Evolutionary conservation across 192 early-diverging fungal species (phyloP).

Genomic region (Podila clonocystis): DNA sequence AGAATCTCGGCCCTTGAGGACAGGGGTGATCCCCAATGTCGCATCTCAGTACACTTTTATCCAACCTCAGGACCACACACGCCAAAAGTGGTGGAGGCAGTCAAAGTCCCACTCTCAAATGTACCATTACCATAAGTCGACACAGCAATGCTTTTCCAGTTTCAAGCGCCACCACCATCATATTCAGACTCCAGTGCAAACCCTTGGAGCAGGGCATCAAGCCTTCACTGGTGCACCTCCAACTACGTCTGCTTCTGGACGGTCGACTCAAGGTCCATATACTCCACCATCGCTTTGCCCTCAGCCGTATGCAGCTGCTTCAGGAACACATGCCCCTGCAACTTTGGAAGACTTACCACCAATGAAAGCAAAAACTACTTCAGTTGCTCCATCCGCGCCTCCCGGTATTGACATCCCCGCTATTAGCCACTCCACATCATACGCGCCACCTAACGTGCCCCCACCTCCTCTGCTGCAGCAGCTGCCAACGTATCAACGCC

Average conservation of each 20-base stretch:
- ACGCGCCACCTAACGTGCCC: constrained; percentile 8
- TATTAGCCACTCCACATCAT: not conserved
- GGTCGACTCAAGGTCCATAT: not conserved
- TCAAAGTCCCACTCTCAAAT: not conserved
- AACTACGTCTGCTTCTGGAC: not conserved
- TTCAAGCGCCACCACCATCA: not conserved
- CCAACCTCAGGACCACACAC: constrained; percentile 22
- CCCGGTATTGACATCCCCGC: too few species aligned
- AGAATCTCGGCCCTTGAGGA: constrained; percentile 36
- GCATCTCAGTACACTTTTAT: constrained; percentile 40
- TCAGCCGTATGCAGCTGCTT: not conserved
- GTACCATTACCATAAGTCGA: not conserved
- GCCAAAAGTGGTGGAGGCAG: not conserved
- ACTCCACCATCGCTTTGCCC: constrained; percentile 2
- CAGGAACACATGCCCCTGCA: too few species aligned
- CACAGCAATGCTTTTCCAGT: not conserved
- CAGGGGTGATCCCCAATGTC: constrained; percentile 22
- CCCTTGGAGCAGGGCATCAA: not conserved
- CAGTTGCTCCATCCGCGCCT: too few species aligned
- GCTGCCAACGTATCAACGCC: not conserved
- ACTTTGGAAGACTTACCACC: too few species aligned
- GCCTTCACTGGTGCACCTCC: not conserved
- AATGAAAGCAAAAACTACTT: too few species aligned
- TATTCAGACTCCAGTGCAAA: not conserved
- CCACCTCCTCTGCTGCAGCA: constrained; percentile 7